Evolutionary conservation across 202 grass and related monocot species (phyloP), one percentile per base, ranked within the genome.

Genomic region (Schoenoplectus tabernaemontani): DNA sequence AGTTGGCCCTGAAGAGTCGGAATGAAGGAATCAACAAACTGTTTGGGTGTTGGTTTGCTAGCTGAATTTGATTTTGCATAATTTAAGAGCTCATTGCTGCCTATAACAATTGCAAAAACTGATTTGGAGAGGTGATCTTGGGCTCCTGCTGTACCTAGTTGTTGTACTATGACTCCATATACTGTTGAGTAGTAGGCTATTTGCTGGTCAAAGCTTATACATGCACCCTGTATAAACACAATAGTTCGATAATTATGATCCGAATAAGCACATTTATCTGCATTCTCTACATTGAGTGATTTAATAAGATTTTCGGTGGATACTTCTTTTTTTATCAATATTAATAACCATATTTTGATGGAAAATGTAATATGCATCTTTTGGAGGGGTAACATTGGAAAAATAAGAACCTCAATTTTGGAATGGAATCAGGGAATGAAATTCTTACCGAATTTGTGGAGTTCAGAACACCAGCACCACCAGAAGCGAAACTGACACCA

Each of bases 401-500:
- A 53, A 8, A 9, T 2, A 50, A 28, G 9, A 42, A 4, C 1
- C 6, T 64, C 22, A 24, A 3, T n/a, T 33, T 34, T 3, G 10
- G 7, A 26, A 17, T 11, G n/a, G 11, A 46, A 46, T 46, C 1
- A 46, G 1, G 4, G 8, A 6, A 13, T 13, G n/a, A 80, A 65
- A 22, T 61, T 17, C 23, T 24, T 64, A 89, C 87, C 2, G 57
- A 59, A 70, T 89, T 85, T 38, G 87, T 89, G 7, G 83, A 83
- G 46, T 66, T 79, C 11, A 83, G 67, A 61, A 83, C n/a, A 23
- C 87, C 87, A 6, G 80, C 83, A 22, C 87, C 87, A 23, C 83
- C 87, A 0, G 87, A 89, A 48, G 87, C 87, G 20, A 89, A 89
- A 77, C 43, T 89, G 56, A 89, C 74, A 17, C 87, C 87, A 47